phyloP scores from a whole-genome alignment of 345 rosid genomes.

The Carallia pectinifolia region DNA sequence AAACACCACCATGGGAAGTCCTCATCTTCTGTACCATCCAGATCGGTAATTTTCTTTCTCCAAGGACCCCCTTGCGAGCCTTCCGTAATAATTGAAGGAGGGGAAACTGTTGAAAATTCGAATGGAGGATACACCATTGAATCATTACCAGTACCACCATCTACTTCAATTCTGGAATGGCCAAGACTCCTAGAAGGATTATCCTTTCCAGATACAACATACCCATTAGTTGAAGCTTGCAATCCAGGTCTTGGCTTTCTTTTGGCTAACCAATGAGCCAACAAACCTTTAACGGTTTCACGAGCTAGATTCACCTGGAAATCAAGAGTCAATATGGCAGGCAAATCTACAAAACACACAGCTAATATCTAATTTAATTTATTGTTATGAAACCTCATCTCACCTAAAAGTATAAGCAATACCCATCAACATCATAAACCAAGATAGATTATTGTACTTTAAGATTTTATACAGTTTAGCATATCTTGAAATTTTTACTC shows the following conservation, averaged over 20 bases:
- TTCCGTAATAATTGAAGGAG: constrained; percentile 94
- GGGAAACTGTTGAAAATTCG: constrained; percentile 71
- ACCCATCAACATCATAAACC: too few species aligned
- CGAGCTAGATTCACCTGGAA: constrained; percentile 92
- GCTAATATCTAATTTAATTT: neutral
- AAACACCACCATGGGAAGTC: constrained; percentile 96
- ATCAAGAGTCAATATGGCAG: constrained; percentile 18
- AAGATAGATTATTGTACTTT: too few species aligned
- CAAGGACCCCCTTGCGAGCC: constrained; percentile 98
- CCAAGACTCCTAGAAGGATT: constrained; percentile 44
- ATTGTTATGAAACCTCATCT: too few species aligned
- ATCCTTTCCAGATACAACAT: constrained; percentile 64
- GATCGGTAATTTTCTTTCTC: constrained; percentile 92
- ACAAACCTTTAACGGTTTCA: constrained; percentile 92
- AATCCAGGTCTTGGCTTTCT: constrained; percentile 73
- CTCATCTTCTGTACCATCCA: constrained; percentile 90
- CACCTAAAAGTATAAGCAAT: too few species aligned
- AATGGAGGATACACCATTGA: constrained; percentile 87
- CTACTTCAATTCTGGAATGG: constrained; percentile 69
- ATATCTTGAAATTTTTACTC: too few species aligned
- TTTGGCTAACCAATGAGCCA: constrained; percentile 84
- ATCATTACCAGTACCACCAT: constrained; percentile 68
- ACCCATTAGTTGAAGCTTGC: constrained; percentile 72
- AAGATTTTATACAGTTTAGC: too few species aligned
- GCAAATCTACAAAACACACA: neutral